These are phyloP conservation scores for Beauveria asiatica DNA, from an alignment of 2,329 filamentous ascomycete genomes.

Conservation along the genomic window DNA sequence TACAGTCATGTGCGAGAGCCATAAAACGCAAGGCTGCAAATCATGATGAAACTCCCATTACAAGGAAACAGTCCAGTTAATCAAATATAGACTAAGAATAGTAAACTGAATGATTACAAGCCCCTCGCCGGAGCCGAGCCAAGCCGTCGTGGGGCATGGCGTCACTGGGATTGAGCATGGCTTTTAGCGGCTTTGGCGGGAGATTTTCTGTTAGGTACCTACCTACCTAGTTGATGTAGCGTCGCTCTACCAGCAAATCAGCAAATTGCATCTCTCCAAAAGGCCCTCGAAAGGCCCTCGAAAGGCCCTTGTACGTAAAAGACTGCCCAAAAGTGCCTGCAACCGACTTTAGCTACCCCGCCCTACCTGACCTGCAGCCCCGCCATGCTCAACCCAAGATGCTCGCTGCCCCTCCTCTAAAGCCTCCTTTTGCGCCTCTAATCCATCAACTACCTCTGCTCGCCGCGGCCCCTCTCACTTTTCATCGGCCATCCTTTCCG, in stretches of 20 bases:
- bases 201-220: neutral
- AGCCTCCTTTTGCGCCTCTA: neutral
- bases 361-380: neutral
- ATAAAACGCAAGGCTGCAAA: too few species aligned
- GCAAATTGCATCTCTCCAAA: too few species aligned
- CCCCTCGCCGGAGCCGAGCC: neutral
- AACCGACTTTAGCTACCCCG: neutral
- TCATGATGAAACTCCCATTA: neutral
- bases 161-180: neutral
- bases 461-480: conserved; percentile 1
- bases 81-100: neutral
- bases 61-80: neutral
- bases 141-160: neutral
- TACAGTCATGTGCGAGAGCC: too few species aligned
- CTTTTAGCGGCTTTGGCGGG: neutral
- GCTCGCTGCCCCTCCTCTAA: neutral
- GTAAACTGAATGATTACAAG: neutral
- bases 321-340: neutral
- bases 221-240: too few species aligned
- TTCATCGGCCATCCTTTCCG: conserved; percentile 2
- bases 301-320: too few species aligned
- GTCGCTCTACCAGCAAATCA: neutral
- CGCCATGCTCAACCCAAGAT: neutral
- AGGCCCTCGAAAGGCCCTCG: too few species aligned
- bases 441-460: neutral